Percentiles rank a stretch among this genome's conserved stretches.
phyloP scores from a whole-genome alignment of 1,139 yeast species.

The Petasospora rhodanensis region DNA sequence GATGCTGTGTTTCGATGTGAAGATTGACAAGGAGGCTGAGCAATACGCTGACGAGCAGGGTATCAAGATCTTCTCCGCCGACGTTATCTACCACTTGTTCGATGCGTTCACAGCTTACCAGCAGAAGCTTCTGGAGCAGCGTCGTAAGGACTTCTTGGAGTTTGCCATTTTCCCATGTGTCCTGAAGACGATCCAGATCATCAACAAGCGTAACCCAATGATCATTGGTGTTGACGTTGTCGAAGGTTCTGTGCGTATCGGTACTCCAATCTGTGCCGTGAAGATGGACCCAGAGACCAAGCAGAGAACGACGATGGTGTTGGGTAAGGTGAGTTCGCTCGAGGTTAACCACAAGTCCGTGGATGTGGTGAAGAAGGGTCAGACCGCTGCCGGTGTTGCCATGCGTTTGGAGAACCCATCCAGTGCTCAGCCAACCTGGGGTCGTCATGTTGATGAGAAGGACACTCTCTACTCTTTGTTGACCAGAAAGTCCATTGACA shows the following conservation, averaged over 20 bases:
- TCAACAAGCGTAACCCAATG: slow-evolving; percentile 99
- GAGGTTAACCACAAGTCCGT: slow-evolving; percentile 91
- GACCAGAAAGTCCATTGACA: slow-evolving; percentile 85
- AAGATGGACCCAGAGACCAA: slow-evolving; percentile 84
- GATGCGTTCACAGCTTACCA: slow-evolving; percentile 95
- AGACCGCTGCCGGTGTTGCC: slow-evolving; percentile 97
- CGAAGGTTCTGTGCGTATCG: slow-evolving; percentile 85
- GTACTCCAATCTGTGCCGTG: slow-evolving; percentile 95
- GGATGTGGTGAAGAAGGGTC: slow-evolving; percentile 84
- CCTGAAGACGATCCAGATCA: slow-evolving; percentile 88
- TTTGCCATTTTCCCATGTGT: slow-evolving; percentile 95
- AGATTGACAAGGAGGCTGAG: slow-evolving; percentile 95
- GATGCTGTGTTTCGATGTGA: slow-evolving; percentile 97
- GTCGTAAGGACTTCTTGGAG: slow-evolving; percentile 84
- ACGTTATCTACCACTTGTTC: slow-evolving; percentile 91
- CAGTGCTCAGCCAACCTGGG: slow-evolving; percentile 95
- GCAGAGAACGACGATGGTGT: slow-evolving; percentile 62
- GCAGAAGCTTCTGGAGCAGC: slow-evolving; percentile 76
- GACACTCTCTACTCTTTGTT: slow-evolving; percentile 86
- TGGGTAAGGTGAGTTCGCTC: slow-evolving; percentile 83
- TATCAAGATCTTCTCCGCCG: slow-evolving; percentile 89
- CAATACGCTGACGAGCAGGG: slow-evolving; percentile 94
- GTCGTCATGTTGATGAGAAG: slow-evolving; percentile 94
- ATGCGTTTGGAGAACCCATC: slow-evolving; percentile 94
- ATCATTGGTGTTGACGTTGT: slow-evolving; percentile 96